These are phyloP conservation scores for Sicyos baderoa DNA, from an alignment of 306 rosid genomes.

Conservation along the genomic window DNA sequence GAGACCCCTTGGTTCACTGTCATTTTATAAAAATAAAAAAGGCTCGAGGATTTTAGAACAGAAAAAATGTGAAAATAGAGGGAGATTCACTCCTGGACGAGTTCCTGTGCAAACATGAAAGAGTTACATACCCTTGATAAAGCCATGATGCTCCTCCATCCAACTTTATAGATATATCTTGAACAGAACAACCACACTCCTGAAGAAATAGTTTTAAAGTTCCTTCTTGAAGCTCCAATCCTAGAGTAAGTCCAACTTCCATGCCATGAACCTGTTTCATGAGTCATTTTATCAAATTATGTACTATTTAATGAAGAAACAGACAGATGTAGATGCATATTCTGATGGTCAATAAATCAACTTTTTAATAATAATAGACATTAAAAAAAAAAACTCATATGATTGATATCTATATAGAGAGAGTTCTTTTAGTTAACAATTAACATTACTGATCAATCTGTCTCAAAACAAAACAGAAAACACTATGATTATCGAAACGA, in stretches of 20 bases:
- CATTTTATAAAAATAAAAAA: neutral
- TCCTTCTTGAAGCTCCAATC: conserved; percentile 68
- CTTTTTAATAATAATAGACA: neutral
- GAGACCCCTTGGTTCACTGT: neutral
- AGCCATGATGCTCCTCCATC: conserved; percentile 98
- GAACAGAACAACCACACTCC: conserved; percentile 54
- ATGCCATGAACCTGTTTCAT: conserved; percentile 69
- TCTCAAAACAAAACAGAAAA: neutral
- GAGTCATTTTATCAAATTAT: conserved; percentile 35
- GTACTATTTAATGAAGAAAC: conserved; percentile 21
- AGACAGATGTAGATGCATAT: conserved; percentile 13
- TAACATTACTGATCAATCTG: neutral
- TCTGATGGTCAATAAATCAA: neutral
- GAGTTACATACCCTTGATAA: conserved; percentile 72
- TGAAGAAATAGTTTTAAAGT: conserved; percentile 53
- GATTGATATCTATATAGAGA: neutral
- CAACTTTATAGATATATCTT: conserved; percentile 61
- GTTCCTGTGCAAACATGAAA: conserved; percentile 6
- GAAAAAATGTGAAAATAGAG: neutral
- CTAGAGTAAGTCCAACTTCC: conserved; percentile 63
- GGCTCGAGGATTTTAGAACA: neutral
- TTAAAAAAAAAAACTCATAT: neutral
- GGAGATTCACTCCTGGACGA: neutral
- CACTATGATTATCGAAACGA: neutral
- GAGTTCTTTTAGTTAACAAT: neutral